phyloP scores from a whole-genome alignment of 225 moss, liverwort and hornwort species.

The Bryum argenteum region DNA sequence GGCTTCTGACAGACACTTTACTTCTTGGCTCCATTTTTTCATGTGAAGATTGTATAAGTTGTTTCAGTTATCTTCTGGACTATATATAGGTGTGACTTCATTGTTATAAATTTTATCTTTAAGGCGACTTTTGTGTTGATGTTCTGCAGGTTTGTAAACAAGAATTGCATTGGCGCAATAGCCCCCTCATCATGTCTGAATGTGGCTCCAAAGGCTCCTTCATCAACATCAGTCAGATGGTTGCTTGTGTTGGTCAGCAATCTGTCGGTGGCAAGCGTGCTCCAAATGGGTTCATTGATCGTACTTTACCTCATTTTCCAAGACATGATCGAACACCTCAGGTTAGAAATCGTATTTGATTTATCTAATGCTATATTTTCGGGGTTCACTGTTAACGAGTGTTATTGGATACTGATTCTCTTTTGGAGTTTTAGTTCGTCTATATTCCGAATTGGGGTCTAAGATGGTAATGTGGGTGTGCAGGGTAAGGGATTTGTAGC shows the following conservation, averaged over 20 bases:
- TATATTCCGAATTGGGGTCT: background rate
- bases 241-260: constrained; percentile 99
- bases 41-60: background rate
- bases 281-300: constrained; percentile 95
- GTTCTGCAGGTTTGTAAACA: constrained; percentile 81
- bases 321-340: constrained; percentile 94
- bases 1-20: constrained; percentile 10
- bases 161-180: constrained; percentile 96
- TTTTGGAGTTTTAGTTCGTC: constrained; percentile 4
- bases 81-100: background rate
- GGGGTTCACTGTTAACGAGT: background rate
- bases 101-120: background rate
- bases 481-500: constrained; percentile 99
- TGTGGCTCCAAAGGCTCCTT: constrained; percentile 98
- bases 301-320: constrained; percentile 94
- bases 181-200: constrained; percentile 96
- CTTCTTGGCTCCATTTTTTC: background rate
- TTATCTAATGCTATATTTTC: constrained; percentile 8
- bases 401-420: constrained; percentile 21
- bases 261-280: constrained; percentile 92
- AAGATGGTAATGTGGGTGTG: constrained; percentile 29
- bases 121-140: constrained; percentile 2
- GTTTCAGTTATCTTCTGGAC: constrained; percentile 6
- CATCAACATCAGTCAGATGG: constrained; percentile 99
- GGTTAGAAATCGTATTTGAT: constrained; percentile 61